Evolutionary conservation across 164 flowering plant genomes (phyloP).

Genomic region (Tinospora cordifolia): DNA sequence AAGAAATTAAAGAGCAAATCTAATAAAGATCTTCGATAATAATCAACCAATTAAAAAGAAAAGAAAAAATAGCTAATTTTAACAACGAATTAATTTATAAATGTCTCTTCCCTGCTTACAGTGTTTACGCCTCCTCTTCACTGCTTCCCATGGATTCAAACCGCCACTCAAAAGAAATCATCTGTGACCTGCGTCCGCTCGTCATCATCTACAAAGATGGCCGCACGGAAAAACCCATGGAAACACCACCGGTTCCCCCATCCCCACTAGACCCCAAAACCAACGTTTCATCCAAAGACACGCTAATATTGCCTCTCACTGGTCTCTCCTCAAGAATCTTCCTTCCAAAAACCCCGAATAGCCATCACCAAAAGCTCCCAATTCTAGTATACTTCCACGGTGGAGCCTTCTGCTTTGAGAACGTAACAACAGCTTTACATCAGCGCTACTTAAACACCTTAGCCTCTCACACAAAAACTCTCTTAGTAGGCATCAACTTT

Average conservation of each 20-base stretch:
- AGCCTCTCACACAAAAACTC: constrained; percentile 20
- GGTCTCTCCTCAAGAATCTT: constrained; percentile 31
- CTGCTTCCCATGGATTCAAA: too few relatives aligned
- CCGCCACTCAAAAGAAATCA: constrained; percentile 13
- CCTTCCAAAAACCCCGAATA: constrained; percentile 22
- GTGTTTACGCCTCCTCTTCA: too few relatives aligned
- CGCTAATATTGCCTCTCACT: constrained; percentile 15
- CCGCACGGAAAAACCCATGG: constrained; percentile 26
- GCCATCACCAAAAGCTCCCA: constrained; percentile 10
- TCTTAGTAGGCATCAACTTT: constrained; percentile 48
- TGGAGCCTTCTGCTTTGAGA: constrained; percentile 42
- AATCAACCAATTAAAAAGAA: too few relatives aligned
- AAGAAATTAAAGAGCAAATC: too few relatives aligned
- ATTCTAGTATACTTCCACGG: constrained; percentile 37
- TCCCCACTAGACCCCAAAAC: constrained; percentile 24
- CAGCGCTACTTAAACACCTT: constrained; percentile 27
- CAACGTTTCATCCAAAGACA: constrained; percentile 40
- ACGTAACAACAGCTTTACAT: constrained; percentile 29
- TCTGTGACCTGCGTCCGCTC: constrained; percentile 26
- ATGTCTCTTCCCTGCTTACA: too few relatives aligned
- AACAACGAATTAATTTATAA: too few relatives aligned
- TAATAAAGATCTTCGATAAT: too few relatives aligned
- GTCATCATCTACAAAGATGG: constrained; percentile 39
- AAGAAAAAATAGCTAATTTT: too few relatives aligned
- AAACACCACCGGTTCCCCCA: constrained; percentile 19